These are phyloP conservation scores for Sclerotinia spermophila DNA, from an alignment of 2,329 filamentous ascomycete species.

Conservation along the genomic window DNA sequence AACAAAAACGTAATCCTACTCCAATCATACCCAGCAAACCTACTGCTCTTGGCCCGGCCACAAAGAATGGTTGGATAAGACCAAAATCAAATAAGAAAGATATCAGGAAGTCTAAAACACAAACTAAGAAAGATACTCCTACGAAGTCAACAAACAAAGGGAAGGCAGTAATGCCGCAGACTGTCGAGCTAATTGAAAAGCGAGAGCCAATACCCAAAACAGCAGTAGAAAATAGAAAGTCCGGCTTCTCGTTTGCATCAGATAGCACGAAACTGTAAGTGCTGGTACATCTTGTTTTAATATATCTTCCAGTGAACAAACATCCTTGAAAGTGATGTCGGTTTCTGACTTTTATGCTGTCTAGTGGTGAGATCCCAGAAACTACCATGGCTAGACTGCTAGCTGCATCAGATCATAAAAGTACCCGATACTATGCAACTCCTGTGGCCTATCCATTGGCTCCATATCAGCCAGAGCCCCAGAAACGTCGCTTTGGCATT, in stretches of 20 bases:
- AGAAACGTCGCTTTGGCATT: background rate
- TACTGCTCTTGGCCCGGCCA: slow-evolving; percentile 30
- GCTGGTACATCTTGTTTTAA: no score
- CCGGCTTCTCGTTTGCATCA: slow-evolving; percentile 41
- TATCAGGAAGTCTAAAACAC: slow-evolving; percentile 11
- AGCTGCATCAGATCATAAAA: background rate
- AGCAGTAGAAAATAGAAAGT: slow-evolving; percentile 28
- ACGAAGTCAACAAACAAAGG: background rate
- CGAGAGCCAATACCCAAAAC: background rate
- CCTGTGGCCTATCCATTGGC: background rate
- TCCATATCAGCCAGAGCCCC: background rate
- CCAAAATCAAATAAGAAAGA: slow-evolving; percentile 6
- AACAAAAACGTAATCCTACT: background rate
- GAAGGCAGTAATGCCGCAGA: background rate
- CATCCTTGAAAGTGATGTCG: no score
- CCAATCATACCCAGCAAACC: background rate
- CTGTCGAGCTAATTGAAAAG: background rate
- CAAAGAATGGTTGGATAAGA: slow-evolving; percentile 28
- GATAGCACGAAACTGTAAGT: slow-evolving; percentile 43
- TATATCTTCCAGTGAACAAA: no score
- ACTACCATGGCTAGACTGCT: background rate
- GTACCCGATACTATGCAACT: background rate
- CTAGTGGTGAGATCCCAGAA: background rate
- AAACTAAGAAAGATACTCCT: background rate
- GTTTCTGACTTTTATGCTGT: background rate